Percentiles rank a stretch among this genome's conserved stretches.
phyloP scores from a whole-genome alignment of 2,329 filamentous ascomycete species.

The Aureobasidium sp. region DNA sequence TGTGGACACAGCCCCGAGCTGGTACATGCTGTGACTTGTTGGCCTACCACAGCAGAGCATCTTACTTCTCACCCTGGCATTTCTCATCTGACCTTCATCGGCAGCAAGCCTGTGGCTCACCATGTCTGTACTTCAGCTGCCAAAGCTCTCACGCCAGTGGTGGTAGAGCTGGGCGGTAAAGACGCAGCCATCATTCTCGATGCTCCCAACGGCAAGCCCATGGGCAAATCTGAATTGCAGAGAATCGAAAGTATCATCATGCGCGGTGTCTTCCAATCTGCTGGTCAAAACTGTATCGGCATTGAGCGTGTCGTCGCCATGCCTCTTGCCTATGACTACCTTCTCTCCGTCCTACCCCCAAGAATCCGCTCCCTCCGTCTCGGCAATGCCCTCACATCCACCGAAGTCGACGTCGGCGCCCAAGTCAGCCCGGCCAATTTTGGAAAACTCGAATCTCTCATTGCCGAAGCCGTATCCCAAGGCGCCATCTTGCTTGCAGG shows the following conservation, averaged over 20 bases:
- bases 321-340: conserved; percentile 62
- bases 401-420: conserved; percentile 67
- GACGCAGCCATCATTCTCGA: conserved; percentile 87
- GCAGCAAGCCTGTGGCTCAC: conserved; percentile 77
- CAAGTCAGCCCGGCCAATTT: conserved; percentile 78
- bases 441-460: conserved; percentile 62
- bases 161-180: conserved; percentile 90
- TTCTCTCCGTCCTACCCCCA: conserved; percentile 62
- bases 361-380: conserved; percentile 67
- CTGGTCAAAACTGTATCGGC: conserved; percentile 95
- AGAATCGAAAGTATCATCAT: conserved; percentile 76
- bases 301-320: conserved; percentile 86
- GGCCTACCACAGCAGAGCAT: conserved; percentile 71
- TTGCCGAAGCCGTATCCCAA: conserved; percentile 64
- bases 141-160: conserved; percentile 75
- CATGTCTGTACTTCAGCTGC: conserved; percentile 81
- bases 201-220: conserved; percentile 45
- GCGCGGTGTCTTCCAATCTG: conserved; percentile 87
- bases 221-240: conserved; percentile 48
- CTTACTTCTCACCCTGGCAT: conserved; percentile 80
- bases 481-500: conserved; percentile 78
- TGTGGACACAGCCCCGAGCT: conserved; percentile 77
- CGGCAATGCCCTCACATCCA: conserved; percentile 57
- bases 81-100: conserved; percentile 91
- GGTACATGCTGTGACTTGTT: conserved; percentile 78